These are phyloP conservation scores for Xenosphaeropsis pyriputrescens DNA, from an alignment of 2,329 filamentous ascomycete genomes.

Conservation along the genomic window DNA sequence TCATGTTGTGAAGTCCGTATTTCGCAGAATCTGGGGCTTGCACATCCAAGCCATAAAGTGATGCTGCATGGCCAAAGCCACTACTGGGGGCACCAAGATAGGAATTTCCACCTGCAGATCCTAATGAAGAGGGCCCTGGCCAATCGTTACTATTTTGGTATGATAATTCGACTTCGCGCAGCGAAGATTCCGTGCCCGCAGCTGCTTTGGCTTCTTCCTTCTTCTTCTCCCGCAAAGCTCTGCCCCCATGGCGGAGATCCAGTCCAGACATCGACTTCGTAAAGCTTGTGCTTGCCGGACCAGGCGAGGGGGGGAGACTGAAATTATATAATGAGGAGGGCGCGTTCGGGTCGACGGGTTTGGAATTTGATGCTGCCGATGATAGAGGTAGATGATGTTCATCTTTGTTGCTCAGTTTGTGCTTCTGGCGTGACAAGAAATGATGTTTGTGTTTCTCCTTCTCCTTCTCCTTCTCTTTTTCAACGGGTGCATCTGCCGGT, in stretches of 20 bases:
- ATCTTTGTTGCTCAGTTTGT: slow-evolving; percentile 60
- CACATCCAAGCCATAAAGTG: slow-evolving; percentile 24
- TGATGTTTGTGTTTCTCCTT: slow-evolving; percentile 69
- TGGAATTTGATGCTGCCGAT: slow-evolving; percentile 63
- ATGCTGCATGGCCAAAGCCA: slow-evolving; percentile 5
- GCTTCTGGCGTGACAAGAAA: slow-evolving; percentile 65
- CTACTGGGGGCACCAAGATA: slow-evolving; percentile 11
- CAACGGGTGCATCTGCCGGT: slow-evolving; percentile 34
- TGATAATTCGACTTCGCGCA: slow-evolving; percentile 17
- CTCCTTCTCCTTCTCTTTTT: slow-evolving; percentile 33
- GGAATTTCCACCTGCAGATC: slow-evolving; percentile 25
- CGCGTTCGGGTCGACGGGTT: slow-evolving; percentile 59
- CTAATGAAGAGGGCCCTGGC: slow-evolving; percentile 37
- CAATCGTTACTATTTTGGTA: slow-evolving; percentile 23
- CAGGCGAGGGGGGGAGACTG: slow-evolving; percentile 58
- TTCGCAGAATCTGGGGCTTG: slow-evolving; percentile 40
- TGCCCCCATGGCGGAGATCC: slow-evolving; percentile 63
- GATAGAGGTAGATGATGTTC: slow-evolving; percentile 60
- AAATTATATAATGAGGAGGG: slow-evolving; percentile 70
- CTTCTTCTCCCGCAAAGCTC: slow-evolving; percentile 67
- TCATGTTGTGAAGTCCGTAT: slow-evolving; percentile 56
- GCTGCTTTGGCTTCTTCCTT: slow-evolving; percentile 48
- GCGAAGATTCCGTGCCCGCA: slow-evolving; percentile 9
- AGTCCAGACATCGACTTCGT: slow-evolving; percentile 71
- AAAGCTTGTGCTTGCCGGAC: slow-evolving; percentile 50